Evolutionary conservation across 176 grass and related monocot species (phyloP).

Genomic region (Oryza punctata): DNA sequence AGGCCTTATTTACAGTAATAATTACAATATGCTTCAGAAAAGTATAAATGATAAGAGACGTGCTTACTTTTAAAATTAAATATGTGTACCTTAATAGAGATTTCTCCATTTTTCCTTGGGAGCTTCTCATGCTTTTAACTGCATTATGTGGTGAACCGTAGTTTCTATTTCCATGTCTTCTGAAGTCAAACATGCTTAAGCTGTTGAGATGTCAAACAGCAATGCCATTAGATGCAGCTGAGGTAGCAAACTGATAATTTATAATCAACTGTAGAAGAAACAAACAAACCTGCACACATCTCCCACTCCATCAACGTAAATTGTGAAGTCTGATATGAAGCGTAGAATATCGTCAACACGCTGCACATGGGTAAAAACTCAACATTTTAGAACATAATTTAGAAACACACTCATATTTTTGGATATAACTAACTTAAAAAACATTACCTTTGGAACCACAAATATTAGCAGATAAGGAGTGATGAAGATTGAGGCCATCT

Average conservation of each 20-base stretch:
- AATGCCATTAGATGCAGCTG: not conserved
- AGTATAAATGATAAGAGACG: not conserved
- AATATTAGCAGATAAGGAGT: conserved; percentile 69
- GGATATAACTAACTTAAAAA: not conserved
- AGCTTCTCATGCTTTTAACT: conserved; percentile 57
- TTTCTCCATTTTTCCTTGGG: conserved; percentile 75
- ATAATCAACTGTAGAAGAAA: conserved; percentile 21
- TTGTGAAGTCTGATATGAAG: conserved; percentile 67
- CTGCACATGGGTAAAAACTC: conserved; percentile 32
- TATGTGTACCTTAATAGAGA: conserved; percentile 59
- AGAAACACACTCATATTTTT: not conserved
- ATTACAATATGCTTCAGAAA: not conserved
- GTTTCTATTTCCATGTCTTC: conserved; percentile 66
- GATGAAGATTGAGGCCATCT: conserved; percentile 68
- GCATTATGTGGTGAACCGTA: conserved; percentile 60
- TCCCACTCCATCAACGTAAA: conserved; percentile 65
- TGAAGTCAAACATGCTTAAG: conserved; percentile 63
- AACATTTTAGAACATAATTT: not conserved
- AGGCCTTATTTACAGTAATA: not conserved
- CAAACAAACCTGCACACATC: conserved; percentile 63
- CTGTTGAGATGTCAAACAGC: conserved; percentile 40
- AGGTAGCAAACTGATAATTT: not conserved
- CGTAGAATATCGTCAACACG: conserved; percentile 63
- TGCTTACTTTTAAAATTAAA: not conserved
- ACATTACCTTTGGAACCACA: conserved; percentile 62